Evolutionary conservation across 805 yeast genomes (phyloP), one percentile per base, ranked within the genome.

Genomic region (Teunomyces cretensis): DNA sequence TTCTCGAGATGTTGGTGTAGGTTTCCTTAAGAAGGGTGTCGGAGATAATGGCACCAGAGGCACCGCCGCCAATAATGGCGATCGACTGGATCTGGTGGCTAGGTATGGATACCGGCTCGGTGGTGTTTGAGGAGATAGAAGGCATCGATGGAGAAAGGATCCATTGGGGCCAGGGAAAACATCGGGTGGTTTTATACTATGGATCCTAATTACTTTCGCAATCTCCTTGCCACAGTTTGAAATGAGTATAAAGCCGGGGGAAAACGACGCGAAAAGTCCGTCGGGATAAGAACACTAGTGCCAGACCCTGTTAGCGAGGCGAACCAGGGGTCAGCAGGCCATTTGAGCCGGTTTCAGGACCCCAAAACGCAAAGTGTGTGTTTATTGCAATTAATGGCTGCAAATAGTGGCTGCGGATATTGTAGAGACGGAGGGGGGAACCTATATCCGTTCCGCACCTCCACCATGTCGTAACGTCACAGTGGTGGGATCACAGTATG

Each of bases 21-120:
- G 30, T 33, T 45, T 74, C 77, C 41, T 65, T 55, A 3, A 72
- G 50, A 9, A 75, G 51, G 0, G 68, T 36, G 38, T 75, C 78
- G 7, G 74, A 56, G 0, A 68, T 57, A 38, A 75, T 65, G 16
- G 75, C 69, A 5, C 80, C 80, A 3, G 75, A 67, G 5, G 80
- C 78, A 11, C 80, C 80, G n/a, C 76, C 80, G 4, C 80, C 80
- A 27, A 75, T 72, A 26, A 76, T 63, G 14, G 77, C 79, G 7
- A 75, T 54, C 4, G 62, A 53, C 40, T 54, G 56, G 16, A 63
- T 56, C 17, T 47, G 54, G 28, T 11, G 28, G 3, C 15, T 13
- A 22, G 38, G 38, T 11, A 17, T 30, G 24, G 15, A 41, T 30
- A n/a, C 38, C 11, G 38, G 38, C 38, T 35, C 38, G n/a, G 38